Evolutionary conservation across 1,139 yeast species (phyloP).

Genomic region (Candida sp.): DNA sequence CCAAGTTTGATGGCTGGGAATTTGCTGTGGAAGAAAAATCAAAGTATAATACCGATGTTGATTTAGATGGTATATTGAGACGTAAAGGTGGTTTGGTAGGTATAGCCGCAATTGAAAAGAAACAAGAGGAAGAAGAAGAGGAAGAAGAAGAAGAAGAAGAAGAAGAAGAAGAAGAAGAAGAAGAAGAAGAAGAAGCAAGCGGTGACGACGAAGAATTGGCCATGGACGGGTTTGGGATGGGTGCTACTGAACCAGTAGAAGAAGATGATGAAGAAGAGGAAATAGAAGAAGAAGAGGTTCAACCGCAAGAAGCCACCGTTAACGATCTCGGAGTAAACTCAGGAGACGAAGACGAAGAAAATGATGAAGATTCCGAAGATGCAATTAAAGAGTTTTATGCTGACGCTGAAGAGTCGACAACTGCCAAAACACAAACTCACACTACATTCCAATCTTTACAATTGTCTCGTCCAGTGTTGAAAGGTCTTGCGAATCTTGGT

Average conservation of each 20-base stretch:
- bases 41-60: conserved; percentile 58
- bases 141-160: conserved; percentile 24
- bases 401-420: conserved; percentile 43
- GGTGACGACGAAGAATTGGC: conserved; percentile 55
- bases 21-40: conserved; percentile 45
- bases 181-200: conserved; percentile 20
- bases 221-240: conserved; percentile 75
- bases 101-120: conserved; percentile 38
- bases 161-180: conserved; percentile 23
- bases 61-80: conserved; percentile 79
- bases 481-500: conserved; percentile 77
- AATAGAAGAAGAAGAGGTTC: conserved; percentile 17
- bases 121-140: conserved; percentile 28
- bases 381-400: conserved; percentile 70
- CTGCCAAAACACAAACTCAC: conserved; percentile 43
- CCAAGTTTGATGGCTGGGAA: conserved; percentile 78
- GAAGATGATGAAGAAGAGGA: conserved; percentile 23
- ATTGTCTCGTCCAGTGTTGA: conserved; percentile 84
- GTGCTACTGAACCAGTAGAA: conserved; percentile 30
- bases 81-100: conserved; percentile 73
- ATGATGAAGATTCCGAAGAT: conserved; percentile 66
- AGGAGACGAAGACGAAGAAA: conserved; percentile 20
- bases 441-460: conserved; percentile 72
- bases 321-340: conserved; percentile 21
- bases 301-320: conserved; percentile 17